Base-by-base conservation (phyloP, 1,284 basidiomycete species). In the Rhodotorula mucilaginosa region DNA sequence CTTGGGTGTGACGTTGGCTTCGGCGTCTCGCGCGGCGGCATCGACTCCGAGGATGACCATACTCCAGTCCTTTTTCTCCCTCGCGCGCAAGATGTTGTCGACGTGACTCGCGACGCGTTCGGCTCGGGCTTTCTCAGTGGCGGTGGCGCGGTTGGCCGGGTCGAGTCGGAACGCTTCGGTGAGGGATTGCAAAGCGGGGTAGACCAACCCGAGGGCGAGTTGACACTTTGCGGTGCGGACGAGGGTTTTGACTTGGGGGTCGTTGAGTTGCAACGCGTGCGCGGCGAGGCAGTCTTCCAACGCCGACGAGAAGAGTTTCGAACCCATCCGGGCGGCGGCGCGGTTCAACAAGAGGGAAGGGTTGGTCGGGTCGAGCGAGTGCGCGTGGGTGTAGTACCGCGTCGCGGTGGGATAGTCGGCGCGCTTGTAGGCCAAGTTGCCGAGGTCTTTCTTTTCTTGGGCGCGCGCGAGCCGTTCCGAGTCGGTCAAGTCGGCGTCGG, bases 281-380 rank as follows among this genome's bases (percentile, higher is more conserved):
- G 91, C 91, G 51, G 85, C 83, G 79, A 92, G 90, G 78, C 91
- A 92, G 80, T 95, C 92, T 51, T 85, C 84, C 16, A 93, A 83
- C 0, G 92, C 92, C 2, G 83, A 82, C 51, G 86, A 84, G 84
- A 90, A 94, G 58, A 86, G 86, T 79, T 92, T 92, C 67, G 91
- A 80, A 0, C 88, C 86, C 88, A 95, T 94, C 79, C 90, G 87
- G 5, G 92, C 89, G 3, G 92, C 92, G 1, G 92, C 92, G 57
- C 92, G 88, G 81, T 95, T 95, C 21, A 90, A 90, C 71, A 89
- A 84, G 79, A 90, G 93, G 0, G 89, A 85, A 3, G 91, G 87
- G 78, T 93, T 89, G 6, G 84, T 79, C 0, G 89, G 83, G 71
- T 88, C 87, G 69, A 89, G 81, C 70, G 88, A 85, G 79, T 90